Base-by-base conservation (phyloP, 129 eudicot species). In the Chrysanthemum makinoi region DNA sequence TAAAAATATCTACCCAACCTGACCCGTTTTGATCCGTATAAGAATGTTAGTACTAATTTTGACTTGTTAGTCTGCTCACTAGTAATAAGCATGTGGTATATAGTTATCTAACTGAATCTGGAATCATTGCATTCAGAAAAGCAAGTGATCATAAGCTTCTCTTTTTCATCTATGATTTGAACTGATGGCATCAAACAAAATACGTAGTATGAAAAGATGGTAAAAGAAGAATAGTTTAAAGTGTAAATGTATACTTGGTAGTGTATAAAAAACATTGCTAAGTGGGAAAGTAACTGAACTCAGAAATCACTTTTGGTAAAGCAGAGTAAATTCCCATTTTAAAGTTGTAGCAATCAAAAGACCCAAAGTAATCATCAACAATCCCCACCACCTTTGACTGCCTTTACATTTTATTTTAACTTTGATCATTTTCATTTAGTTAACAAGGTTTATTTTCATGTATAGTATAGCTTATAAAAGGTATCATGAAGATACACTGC, bases 351-450 rank as follows among this genome's bases (percentile, higher is more conserved):
- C 72, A 77, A 77, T 74, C 79, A 65, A 74, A 64, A 74, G 72
- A 74, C 65, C 79, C 79, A 74, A 74, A 19, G 33, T 47, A 75
- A 75, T 77, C 76, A 77, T 77, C 81, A 77, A 77, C 76, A 62
- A 70, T 52, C 80, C 80, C 80, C 62, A 68, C 52, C 74, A 76
- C 80, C 81, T 77, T 77, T 77, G 60, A 77, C 81, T 70, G 61
- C 59, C 81, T 63, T 77, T 63, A 5, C 60, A 10, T 55, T 48
- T 48, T n/a, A 59, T 48, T 15, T 59, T 69, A 7, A 7, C 46
- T 60, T 43, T 66, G 61, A 10, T 50, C 33, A 30, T 50, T 73
- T 62, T 16, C 70, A 3, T 52, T 72, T 60, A 24, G 20, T 74
- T 44, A 35, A 24, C 57, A 65, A n/a, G 39, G 10, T 24, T 54